Percentiles rank a stretch among this genome's conserved stretches.
These are phyloP conservation scores for Cutaneotrichosporon curvatum DNA, from an alignment of 1,284 basidiomycete species.

Conservation along the genomic window DNA sequence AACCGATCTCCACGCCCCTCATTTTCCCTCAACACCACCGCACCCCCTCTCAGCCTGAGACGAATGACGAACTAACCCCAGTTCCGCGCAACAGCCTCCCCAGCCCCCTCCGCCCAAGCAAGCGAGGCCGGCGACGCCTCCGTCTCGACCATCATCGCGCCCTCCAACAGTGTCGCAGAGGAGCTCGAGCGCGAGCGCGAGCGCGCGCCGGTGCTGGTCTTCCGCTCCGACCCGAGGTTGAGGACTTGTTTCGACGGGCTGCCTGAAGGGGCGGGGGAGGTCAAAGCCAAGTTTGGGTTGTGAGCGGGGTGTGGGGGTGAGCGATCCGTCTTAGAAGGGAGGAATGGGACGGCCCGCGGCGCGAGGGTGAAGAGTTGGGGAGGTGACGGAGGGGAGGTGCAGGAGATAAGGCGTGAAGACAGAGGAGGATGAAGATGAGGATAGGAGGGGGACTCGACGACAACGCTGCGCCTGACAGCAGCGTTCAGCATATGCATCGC, in stretches of 20 bases:
- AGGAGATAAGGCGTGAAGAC: too few species aligned
- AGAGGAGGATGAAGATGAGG: too few species aligned
- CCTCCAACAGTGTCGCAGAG: neutral
- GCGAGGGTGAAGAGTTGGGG: too few species aligned
- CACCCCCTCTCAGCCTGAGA: neutral
- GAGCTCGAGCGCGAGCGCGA: too few species aligned
- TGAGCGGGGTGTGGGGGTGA: neutral
- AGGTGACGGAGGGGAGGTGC: too few species aligned
- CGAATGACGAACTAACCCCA: neutral
- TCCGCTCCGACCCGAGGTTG: conserved; percentile 26
- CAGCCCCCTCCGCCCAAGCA: neutral
- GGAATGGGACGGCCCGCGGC: too few species aligned
- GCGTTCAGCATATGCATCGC: too few species aligned
- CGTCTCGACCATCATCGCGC: neutral
- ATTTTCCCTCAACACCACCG: neutral
- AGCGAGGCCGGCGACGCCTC: neutral
- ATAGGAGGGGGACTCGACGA: too few species aligned
- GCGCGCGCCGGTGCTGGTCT: conserved; percentile 14
- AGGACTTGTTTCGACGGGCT: conserved; percentile 21
- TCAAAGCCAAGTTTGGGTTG: conserved; percentile 20
- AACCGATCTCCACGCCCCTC: too few species aligned
- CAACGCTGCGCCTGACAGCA: too few species aligned
- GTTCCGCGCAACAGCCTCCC: conserved; percentile 1
- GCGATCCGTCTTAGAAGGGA: too few species aligned
- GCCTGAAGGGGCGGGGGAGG: conserved; percentile 17